Evolutionary conservation across 2,329 filamentous ascomycete species (phyloP).

Genomic region (Sodiomyces alkalinus): DNA sequence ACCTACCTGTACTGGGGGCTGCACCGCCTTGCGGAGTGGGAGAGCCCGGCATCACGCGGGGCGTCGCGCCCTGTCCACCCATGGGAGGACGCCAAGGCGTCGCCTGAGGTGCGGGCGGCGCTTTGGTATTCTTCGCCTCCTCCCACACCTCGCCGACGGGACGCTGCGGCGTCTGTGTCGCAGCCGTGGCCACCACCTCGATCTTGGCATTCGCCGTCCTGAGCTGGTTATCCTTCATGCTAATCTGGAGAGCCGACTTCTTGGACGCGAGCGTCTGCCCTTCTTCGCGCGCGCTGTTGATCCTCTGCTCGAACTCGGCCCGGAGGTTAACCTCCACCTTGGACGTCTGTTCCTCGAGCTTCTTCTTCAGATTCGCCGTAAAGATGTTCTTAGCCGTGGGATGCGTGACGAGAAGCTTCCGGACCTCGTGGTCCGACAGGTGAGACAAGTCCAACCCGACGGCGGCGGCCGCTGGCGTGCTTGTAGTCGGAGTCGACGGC

Average conservation of each 20-base stretch:
- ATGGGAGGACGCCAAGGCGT: constrained; percentile 4
- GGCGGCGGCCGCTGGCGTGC: constrained; percentile 13
- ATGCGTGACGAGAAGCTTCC: constrained; percentile 41
- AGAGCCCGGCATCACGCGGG: not conserved
- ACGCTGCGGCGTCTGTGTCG: constrained; percentile 68
- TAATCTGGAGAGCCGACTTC: constrained; percentile 58
- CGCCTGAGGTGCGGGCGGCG: constrained; percentile 5
- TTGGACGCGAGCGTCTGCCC: constrained; percentile 61
- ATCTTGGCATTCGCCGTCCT: constrained; percentile 55
- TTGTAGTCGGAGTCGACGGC: constrained; percentile 20
- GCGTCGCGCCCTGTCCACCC: constrained; percentile 2
- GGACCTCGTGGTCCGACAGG: constrained; percentile 38
- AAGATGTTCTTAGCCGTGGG: constrained; percentile 42
- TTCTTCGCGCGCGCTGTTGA: constrained; percentile 39
- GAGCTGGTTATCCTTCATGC: constrained; percentile 60
- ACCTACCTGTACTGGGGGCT: constrained; percentile 6
- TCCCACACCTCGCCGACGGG: constrained; percentile 81
- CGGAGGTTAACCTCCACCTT: constrained; percentile 33
- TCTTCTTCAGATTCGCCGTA: constrained; percentile 49
- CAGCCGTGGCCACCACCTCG: constrained; percentile 65
- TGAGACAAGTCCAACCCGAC: constrained; percentile 24
- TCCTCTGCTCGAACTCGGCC: constrained; percentile 36
- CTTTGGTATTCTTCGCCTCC: constrained; percentile 44
- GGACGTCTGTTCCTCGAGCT: constrained; percentile 50
- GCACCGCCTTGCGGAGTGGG: constrained; percentile 7